Evolutionary conservation across 306 rosid species (phyloP), one percentile per base, ranked within the genome.

Genomic region (Dicorynia guianensis): DNA sequence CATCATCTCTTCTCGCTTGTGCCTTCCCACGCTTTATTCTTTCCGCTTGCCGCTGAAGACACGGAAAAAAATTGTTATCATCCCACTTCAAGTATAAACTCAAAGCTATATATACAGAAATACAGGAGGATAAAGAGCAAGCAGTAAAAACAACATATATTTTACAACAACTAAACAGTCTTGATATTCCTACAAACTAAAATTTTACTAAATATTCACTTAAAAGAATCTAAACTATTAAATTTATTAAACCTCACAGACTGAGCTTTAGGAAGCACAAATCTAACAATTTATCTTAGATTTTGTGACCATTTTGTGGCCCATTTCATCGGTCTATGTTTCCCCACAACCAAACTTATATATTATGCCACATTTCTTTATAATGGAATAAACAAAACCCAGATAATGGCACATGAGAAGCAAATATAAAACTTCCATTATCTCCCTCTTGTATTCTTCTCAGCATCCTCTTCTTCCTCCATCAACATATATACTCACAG

Each of bases 21-120:
- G 79, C 84, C 87, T 96, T 96, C 20, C 86, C 94, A 40, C 98
- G 98, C 81, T 89, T 96, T 57, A 85, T 90, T 89, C 99, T 87
- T 34, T 93, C 99, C 54, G 87, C 74, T 63, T 91, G 97, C 63
- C 94, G 85, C 99, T 96, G 90, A 48, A 74, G 33, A 65, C 11
- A 69, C 8, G 38, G 39, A n/a, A 58, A 52, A 13, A 6, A 69
- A 44, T 8, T 54, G 33, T 53, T 48, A 44, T 14, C 14, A 25
- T 7, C 58, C 59, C 12, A 54, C 54, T 72, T 60, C 63, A 59
- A 39, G 30, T 12, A 77, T 49, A 44, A 44, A 33, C 19, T 35
- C 10, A 46, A 60, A 19, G 10, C 2, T 0, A 33, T 15, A 11
- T 8, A 17, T 6, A 17, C 11, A 9, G 2, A 30, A 53, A 11